Evolutionary conservation across 768 basidiomycete genomes (phyloP), one percentile per base, ranked within the genome.

Genomic region (Dioszegia crocea): DNA sequence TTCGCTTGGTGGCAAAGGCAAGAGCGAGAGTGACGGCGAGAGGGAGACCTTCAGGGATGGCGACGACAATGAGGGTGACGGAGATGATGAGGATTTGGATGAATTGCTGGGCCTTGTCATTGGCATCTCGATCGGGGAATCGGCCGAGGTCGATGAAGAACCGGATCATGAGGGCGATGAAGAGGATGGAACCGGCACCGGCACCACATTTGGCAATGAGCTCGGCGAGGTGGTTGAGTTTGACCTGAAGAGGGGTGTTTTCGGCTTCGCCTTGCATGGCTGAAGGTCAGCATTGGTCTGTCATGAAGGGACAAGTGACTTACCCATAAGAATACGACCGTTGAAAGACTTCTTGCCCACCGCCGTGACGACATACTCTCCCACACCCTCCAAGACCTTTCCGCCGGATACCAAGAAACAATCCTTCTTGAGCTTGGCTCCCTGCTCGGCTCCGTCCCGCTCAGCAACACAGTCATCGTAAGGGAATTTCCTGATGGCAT

Each of bases 321-420:
- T 70, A 94, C 91, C 88, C 86, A 94, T 94, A 89, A 98, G 91
- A 69, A 97, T 92, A 44, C 91, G 84, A 39, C 96, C 96, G 73
- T 97, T 91, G 78, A 97, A 98, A 65, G 88, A 90, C 79, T 87
- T 89, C 12, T 84, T 84, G 11, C 96, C 96, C 48, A 98, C 91
- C 2, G 91, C 86, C 50, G 96, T 88, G 50, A 97, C 85, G 48
- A 99, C 86, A 69, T 98, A 99, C 58, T 81, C 82, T 26, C 96
- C 96, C 44, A 94, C 87, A 41, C 96, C 96, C 78, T 98, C 96
- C 21, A 91, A 79, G 39, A 99, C 89, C 77, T 94, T 98, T 74
- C 84, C 85, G 16, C 96, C 96, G 21, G 87, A 88, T 67, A 98
- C 80, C 57, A 98, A 72, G 78, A 96, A 97, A 77, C 91, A 96